phyloP scores from a whole-genome alignment of 805 yeast species.

The Zygoascus tannicola region DNA sequence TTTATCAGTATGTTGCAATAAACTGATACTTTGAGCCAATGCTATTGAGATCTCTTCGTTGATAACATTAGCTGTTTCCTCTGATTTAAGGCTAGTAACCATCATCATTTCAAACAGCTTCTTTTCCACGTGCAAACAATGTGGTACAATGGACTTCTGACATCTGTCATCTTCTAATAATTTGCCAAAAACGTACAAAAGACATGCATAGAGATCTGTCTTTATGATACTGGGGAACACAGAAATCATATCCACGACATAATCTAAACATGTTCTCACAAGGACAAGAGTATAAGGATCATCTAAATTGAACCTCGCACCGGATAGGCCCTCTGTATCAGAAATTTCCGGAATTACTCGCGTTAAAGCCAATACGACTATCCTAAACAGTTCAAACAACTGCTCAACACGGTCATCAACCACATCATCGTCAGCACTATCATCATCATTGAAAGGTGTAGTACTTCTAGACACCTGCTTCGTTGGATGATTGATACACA shows the following conservation, averaged over 20 bases:
- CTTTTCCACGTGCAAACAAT: constrained; percentile 44
- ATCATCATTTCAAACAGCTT: constrained; percentile 29
- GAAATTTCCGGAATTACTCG: constrained; percentile 17
- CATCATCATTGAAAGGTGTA: constrained; percentile 5
- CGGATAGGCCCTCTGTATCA: constrained; percentile 13
- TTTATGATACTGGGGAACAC: constrained; percentile 60
- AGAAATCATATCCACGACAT: constrained; percentile 53
- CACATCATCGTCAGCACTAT: constrained; percentile 28
- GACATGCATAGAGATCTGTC: constrained; percentile 61
- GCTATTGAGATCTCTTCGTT: constrained; percentile 24
- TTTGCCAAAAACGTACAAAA: constrained; percentile 52
- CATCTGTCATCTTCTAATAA: constrained; percentile 38
- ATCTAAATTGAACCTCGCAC: background rate
- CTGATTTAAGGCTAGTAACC: constrained; percentile 11
- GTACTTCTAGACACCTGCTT: no score
- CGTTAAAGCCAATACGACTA: constrained; percentile 55
- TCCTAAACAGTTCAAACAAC: constrained; percentile 68
- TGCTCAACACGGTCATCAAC: constrained; percentile 59
- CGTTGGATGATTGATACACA: constrained; percentile 40
- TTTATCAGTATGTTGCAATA: constrained; percentile 6
- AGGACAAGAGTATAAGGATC: constrained; percentile 8
- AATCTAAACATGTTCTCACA: constrained; percentile 41
- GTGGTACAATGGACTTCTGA: constrained; percentile 40
- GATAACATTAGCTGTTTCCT: constrained; percentile 22
- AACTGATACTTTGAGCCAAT: constrained; percentile 11